Percentiles rank a stretch among this genome's conserved stretches.
phyloP scores from a whole-genome alignment of 352 stramenopile genomes.

The Phytophthora rubi region DNA sequence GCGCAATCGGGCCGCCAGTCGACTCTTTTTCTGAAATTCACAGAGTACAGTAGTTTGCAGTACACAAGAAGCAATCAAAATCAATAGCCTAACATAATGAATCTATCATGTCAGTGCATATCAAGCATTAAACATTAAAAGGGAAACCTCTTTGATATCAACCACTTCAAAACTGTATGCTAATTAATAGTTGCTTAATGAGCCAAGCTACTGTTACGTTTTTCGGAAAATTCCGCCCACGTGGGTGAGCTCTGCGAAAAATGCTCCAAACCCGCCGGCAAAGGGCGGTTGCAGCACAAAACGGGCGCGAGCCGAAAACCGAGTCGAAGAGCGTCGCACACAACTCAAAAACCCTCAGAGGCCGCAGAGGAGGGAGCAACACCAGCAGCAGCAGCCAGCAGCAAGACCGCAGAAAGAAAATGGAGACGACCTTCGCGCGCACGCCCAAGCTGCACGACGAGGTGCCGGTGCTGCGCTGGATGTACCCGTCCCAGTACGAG shows the following conservation, averaged over 20 bases:
- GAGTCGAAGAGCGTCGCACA: conserved; percentile 17
- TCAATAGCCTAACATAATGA: no score
- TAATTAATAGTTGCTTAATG: no score
- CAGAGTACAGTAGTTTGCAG: no score
- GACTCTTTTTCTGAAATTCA: background rate
- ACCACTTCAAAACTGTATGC: no score
- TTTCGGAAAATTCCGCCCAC: conserved; percentile 14
- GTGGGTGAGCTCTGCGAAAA: conserved; percentile 29
- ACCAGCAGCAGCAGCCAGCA: no score
- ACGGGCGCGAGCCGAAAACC: conserved; percentile 11
- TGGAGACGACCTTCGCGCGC: conserved; percentile 31
- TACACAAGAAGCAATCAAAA: no score
- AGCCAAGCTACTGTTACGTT: background rate
- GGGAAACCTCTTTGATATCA: no score
- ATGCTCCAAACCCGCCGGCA: conserved; percentile 5
- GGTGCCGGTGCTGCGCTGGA: conserved; percentile 54
- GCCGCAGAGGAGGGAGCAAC: background rate
- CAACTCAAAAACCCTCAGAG: conserved; percentile 37
- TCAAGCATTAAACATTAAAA: no score
- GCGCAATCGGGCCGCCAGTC: background rate
- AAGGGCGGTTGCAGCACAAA: conserved; percentile 25
- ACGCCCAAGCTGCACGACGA: conserved; percentile 53
- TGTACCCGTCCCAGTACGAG: conserved; percentile 81
- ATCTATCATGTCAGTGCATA: no score
- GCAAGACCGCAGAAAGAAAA: conserved; percentile 19